A percentile compares a stretch with the other conserved stretches of the same genome.
phyloP scores from a whole-genome alignment of 2,329 filamentous ascomycete species.

The Epichloe scottii region DNA sequence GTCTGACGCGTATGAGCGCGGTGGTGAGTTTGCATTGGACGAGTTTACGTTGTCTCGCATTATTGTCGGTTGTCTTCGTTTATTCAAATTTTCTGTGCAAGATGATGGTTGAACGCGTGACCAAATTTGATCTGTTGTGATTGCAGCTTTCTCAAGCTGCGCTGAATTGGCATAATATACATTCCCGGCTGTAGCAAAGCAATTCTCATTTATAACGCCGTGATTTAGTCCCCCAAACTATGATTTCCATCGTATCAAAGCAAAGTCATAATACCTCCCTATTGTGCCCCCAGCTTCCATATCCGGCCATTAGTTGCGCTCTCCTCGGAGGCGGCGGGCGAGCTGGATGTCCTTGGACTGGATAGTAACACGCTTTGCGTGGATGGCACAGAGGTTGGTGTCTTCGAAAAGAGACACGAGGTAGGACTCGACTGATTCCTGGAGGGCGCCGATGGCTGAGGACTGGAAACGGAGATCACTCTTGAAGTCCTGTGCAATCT shows the following conservation, averaged over 20 bases:
- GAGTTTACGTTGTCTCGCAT: too few relatives aligned
- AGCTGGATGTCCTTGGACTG: conserved; percentile 97
- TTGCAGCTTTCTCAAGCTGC: conserved; percentile 10
- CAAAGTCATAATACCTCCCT: conserved; percentile 27
- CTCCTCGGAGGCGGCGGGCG: conserved; percentile 85
- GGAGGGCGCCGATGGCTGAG: conserved; percentile 89
- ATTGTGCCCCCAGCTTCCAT: neutral
- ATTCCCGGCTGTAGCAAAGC: conserved; percentile 27
- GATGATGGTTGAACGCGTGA: neutral
- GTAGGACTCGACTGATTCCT: conserved; percentile 98
- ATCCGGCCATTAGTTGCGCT: conserved; percentile 60
- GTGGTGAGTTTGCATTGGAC: neutral
- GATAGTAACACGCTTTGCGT: conserved; percentile 98
- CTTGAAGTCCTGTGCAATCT: conserved; percentile 95
- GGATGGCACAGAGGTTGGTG: conserved; percentile 96
- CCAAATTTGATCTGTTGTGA: conserved; percentile 10
- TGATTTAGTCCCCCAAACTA: conserved; percentile 31
- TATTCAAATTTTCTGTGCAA: neutral
- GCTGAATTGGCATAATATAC: conserved; percentile 28
- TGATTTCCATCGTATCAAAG: conserved; percentile 25
- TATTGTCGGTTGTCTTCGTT: accelerated
- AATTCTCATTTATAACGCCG: conserved; percentile 32
- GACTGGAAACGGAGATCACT: conserved; percentile 96
- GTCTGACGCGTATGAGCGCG: too few relatives aligned
- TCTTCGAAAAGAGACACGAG: conserved; percentile 97